A percentile compares a stretch with the other conserved stretches of the same genome.
Evolutionary conservation across 169 alveolate genomes (phyloP).

Genomic region (Plasmodium malariae): DNA sequence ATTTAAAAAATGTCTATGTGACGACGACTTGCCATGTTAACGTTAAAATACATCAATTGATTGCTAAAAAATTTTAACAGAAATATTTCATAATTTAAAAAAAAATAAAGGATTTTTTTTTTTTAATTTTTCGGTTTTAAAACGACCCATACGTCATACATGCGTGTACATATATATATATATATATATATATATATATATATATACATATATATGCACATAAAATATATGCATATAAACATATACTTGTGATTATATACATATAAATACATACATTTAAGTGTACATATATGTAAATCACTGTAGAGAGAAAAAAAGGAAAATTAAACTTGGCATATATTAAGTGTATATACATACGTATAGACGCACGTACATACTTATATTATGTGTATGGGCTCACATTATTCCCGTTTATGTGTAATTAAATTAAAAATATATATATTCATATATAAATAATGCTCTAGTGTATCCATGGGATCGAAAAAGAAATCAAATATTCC

Average conservation of each 20-base stretch:
- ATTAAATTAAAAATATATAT: background rate
- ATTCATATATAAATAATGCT: background rate
- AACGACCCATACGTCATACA: background rate
- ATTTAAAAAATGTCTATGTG: background rate
- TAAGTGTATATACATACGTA: background rate
- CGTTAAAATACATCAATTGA: background rate
- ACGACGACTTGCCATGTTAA: background rate
- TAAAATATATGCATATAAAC: background rate
- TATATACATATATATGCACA: background rate
- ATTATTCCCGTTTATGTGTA: too few relatives aligned
- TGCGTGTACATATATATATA: too few relatives aligned
- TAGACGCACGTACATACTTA: too few relatives aligned
- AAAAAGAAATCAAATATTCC: slow-evolving; percentile 25
- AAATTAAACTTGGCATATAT: too few relatives aligned
- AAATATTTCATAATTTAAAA: too few relatives aligned
- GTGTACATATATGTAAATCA: background rate
- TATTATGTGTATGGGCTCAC: too few relatives aligned
- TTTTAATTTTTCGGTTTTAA: too few relatives aligned
- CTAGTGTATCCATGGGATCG: slow-evolving; percentile 17
- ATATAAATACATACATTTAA: background rate
- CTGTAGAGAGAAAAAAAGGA: background rate
- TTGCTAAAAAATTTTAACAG: background rate
- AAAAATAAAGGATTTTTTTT: too few relatives aligned
- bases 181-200: background rate
- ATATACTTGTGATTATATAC: background rate